These are phyloP conservation scores for Silene uniflora DNA, from an alignment of 148 eudicot genomes.

Conservation along the genomic window DNA sequence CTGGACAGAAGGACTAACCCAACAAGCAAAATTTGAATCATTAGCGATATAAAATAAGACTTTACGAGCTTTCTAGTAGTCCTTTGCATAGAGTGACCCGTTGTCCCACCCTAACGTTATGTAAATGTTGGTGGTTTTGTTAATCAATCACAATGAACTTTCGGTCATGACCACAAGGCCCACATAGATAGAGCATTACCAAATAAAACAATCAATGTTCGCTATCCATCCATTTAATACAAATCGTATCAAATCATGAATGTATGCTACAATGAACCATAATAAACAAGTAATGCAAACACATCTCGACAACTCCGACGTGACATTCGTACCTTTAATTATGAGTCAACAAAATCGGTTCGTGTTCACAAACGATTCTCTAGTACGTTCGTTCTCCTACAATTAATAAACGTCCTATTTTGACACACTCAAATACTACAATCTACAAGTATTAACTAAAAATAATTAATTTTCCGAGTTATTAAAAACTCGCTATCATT, in stretches of 20 bases:
- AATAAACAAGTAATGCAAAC: not conserved
- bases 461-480: too few relatives aligned
- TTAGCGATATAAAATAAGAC: not conserved
- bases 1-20: too few relatives aligned
- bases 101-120: not conserved
- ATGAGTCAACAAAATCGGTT: not conserved
- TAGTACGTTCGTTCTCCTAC: not conserved
- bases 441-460: too few relatives aligned
- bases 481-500: too few relatives aligned
- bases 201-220: conserved; percentile 9
- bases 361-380: not conserved
- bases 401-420: too few relatives aligned
- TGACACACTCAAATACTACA: too few relatives aligned
- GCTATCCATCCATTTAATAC: not conserved
- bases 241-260: conserved; percentile 5
- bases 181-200: not conserved
- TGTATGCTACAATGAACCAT: conserved; percentile 6
- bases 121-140: not conserved
- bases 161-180: not conserved
- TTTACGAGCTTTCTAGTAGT: too few relatives aligned
- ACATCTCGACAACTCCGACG: not conserved
- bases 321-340: conserved; percentile 23
- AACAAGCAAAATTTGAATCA: not conserved
- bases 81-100: not conserved
- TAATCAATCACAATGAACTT: not conserved